These are phyloP conservation scores for Aspergillus neotritici DNA, from an alignment of 2,329 filamentous ascomycete species.

Conservation along the genomic window DNA sequence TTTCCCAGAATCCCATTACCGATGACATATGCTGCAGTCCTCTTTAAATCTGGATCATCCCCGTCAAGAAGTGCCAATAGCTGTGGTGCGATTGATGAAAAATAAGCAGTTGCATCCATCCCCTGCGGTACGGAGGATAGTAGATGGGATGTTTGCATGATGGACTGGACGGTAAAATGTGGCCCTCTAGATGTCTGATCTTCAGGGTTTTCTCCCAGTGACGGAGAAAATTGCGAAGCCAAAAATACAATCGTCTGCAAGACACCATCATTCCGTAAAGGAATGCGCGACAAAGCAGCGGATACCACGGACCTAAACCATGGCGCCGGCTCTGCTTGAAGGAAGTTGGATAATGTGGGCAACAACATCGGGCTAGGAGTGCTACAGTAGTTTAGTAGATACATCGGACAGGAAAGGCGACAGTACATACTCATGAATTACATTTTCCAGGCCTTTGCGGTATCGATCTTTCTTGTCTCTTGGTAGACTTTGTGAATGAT, in stretches of 20 bases:
- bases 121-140: conserved; percentile 39
- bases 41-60: conserved; percentile 34
- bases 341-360: conserved; percentile 33
- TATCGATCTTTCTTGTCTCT: conserved; percentile 15
- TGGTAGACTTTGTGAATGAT: conserved; percentile 26
- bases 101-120: conserved; percentile 33
- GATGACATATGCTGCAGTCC: conserved; percentile 39
- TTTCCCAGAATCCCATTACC: conserved; percentile 42
- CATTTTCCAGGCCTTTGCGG: conserved; percentile 19
- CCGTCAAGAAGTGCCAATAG: conserved; percentile 38
- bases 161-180: conserved; percentile 39
- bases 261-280: conserved; percentile 37
- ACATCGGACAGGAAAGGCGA: background rate
- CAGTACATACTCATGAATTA: conserved; percentile 32
- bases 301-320: conserved; percentile 39
- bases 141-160: conserved; percentile 40
- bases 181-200: conserved; percentile 28
- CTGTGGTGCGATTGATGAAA: conserved; percentile 36
- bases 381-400: conserved; percentile 21
- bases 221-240: conserved; percentile 38
- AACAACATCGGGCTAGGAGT: conserved; percentile 33
- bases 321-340: conserved; percentile 29
- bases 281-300: conserved; percentile 33
- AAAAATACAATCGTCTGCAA: conserved; percentile 40
- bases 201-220: conserved; percentile 32